phyloP scores from a whole-genome alignment of 2,329 filamentous ascomycete genomes.

The Ophiocordyceps polyrhachis-furcata region DNA sequence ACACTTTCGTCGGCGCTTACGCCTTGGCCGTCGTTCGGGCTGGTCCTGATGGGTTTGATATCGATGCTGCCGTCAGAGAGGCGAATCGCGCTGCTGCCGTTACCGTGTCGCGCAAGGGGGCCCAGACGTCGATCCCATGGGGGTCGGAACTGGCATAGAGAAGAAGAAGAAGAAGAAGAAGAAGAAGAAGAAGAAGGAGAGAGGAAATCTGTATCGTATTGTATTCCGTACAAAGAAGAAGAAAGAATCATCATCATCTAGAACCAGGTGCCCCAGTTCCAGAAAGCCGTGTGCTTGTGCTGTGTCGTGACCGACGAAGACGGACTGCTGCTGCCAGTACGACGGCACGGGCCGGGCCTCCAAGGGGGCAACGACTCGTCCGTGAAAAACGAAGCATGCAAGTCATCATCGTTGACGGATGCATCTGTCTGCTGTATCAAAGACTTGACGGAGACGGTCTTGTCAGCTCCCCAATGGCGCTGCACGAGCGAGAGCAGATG shows the following conservation, averaged over 20 bases:
- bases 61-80: slow-evolving; percentile 37
- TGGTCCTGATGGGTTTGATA: slow-evolving; percentile 22
- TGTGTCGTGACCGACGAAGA: not conserved
- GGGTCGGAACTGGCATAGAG: slow-evolving; percentile 20
- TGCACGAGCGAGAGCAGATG: slow-evolving; percentile 25
- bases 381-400: not conserved
- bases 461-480: slow-evolving; percentile 27
- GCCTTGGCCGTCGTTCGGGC: slow-evolving; percentile 48
- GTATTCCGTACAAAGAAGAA: too few species aligned
- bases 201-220: not conserved
- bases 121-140: slow-evolving; percentile 25
- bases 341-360: too few species aligned
- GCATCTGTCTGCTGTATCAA: not conserved
- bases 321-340: too few species aligned
- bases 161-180: slow-evolving; percentile 6
- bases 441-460: slow-evolving; percentile 12
- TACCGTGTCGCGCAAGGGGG: slow-evolving; percentile 23
- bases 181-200: not conserved
- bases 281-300: not conserved
- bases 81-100: slow-evolving; percentile 28
- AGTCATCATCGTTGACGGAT: not conserved
- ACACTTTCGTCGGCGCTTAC: slow-evolving; percentile 86
- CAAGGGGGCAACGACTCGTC: too few species aligned
- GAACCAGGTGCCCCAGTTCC: not conserved
- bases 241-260: not conserved